Base-by-base conservation (phyloP, 2,329 filamentous ascomycete genomes). In the Aureobasidium uvarum region DNA sequence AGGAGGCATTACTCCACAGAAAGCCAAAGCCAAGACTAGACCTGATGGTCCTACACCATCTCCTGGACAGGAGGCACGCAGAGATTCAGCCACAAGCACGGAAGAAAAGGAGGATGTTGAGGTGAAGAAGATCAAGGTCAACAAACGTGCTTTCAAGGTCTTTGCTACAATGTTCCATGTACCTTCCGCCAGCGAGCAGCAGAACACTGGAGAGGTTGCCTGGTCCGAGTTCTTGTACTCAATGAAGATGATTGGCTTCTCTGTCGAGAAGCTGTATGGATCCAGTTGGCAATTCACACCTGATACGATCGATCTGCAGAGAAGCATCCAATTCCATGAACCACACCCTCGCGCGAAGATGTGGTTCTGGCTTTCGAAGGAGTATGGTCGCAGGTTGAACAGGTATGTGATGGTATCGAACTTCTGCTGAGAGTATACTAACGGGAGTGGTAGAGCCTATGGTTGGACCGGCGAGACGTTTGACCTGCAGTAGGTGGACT, bases 261-360 rank as follows among this genome's bases (percentile, higher is more conserved):
- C 70, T 0, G 78, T 79, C 0, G 75, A 85, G 72, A 87, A 88
- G 73, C 76, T 87, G 0, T 85, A 86, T 66, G 84, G 85, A 0
- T 87, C 83, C 1, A 81, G 82, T 0, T 88, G 86, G 86, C 82
- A 86, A 13, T 88, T 88, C 67, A 77, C 75, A 16, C 81, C 81
- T 3, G 71, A 71, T 5, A 69, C 68, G 3, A 66, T 79, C 25
- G 77, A 81, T 62, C 76, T 80, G 0, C 75, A 80, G 45, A 73
- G 80, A 4, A 80, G 78, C 28, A 87, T 88, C 38, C 82, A 85
- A 63, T 85, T 87, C 67, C 84, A 88, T 67, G 84, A 87, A 70
- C 85, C 85, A 2, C 85, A 88, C 72, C 83, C 84, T 0, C 71
- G 70, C 1, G 74, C 75, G 0, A 86, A 87, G 72, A 77, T 88